Evolutionary conservation across 306 rosid genomes (phyloP).

Genomic region (Casuarina equisetifolia): DNA sequence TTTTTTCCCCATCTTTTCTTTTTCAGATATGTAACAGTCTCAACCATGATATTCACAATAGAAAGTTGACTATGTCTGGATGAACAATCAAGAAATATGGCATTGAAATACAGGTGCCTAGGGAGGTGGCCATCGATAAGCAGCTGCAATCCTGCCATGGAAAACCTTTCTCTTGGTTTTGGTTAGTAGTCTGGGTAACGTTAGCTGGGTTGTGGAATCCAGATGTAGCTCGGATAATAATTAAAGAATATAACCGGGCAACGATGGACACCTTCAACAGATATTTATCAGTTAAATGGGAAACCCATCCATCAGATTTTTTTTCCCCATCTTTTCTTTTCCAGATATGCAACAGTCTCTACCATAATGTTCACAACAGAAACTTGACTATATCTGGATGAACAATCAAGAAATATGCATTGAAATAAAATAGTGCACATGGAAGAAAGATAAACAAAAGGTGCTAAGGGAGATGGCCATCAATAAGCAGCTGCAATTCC

Average conservation of each 20-base stretch:
- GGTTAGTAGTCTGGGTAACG: no score
- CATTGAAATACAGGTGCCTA: no score
- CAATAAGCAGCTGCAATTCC: not conserved
- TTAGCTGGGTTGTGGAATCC: not conserved
- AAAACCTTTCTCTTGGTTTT: no score
- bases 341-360: not conserved
- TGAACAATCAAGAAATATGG: no score
- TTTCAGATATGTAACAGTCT: conserved; percentile 9
- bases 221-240: conserved; percentile 1
- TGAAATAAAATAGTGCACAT: no score
- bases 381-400: not conserved
- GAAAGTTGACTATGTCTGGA: conserved; percentile 6
- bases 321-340: not conserved
- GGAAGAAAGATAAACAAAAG: not conserved
- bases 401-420: no score
- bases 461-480: not conserved
- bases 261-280: not conserved
- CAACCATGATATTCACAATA: not conserved
- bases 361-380: not conserved
- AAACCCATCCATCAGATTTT: not conserved
- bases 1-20: not conserved
- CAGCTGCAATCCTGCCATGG: no score
- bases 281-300: not conserved
- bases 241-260: not conserved
- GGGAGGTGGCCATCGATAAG: no score